Evolutionary conservation across 139 green algal genomes (phyloP).

Genomic region (Chlamydomonas sphaeroides): DNA sequence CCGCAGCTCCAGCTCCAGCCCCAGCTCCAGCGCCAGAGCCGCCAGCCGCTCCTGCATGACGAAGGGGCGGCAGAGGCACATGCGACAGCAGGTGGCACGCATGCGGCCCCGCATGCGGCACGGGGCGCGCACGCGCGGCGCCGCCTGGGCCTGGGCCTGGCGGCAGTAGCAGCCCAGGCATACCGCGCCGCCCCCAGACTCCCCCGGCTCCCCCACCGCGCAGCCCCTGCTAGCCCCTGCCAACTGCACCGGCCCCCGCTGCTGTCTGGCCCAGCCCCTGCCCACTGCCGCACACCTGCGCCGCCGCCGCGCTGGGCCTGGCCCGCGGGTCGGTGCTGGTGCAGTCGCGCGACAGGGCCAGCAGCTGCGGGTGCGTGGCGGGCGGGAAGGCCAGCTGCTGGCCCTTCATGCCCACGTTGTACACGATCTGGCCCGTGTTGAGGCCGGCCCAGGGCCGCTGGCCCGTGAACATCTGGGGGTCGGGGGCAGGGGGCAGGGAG

Average conservation of each 20-base stretch:
- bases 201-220: too few relatives aligned
- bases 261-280: neutral
- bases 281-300: neutral
- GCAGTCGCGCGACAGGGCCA: constrained; percentile 5
- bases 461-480: constrained; percentile 53
- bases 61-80: neutral
- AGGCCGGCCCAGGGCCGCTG: constrained; percentile 49
- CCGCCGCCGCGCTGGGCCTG: neutral
- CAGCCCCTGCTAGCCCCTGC: neutral
- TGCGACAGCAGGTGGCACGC: neutral
- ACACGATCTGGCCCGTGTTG: constrained; percentile 44
- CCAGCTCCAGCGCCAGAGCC: neutral
- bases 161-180: too few relatives aligned
- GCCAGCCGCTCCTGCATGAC: neutral
- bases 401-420: constrained; percentile 28
- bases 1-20: constrained; percentile 11
- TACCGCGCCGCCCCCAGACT: too few relatives aligned
- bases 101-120: too few relatives aligned
- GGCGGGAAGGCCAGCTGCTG: constrained; percentile 31
- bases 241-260: neutral
- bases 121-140: too few relatives aligned
- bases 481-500: too few relatives aligned
- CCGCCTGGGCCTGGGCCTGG: neutral
- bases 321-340: neutral
- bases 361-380: neutral